Evolutionary conservation across 129 eudicot genomes (phyloP).

Genomic region (Flaveria brownii): DNA sequence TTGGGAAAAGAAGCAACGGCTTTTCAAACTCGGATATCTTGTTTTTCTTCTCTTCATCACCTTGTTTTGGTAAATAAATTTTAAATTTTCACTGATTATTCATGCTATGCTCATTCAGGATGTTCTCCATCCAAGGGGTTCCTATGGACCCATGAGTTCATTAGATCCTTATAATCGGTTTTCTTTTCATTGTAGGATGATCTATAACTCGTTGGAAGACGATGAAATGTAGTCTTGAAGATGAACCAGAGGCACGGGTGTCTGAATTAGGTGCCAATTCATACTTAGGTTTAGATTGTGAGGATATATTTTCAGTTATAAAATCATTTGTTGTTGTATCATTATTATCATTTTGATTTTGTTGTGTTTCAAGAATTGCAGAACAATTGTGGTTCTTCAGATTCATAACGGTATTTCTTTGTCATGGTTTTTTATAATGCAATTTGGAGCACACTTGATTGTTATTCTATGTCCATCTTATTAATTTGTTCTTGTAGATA

Average conservation of each 20-base stretch:
- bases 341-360: conserved; percentile 22
- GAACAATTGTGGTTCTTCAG: conserved; percentile 1
- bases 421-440: conserved; percentile 17
- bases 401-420: conserved; percentile 13
- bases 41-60: conserved; percentile 71
- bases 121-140: background rate
- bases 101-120: conserved; percentile 6
- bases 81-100: background rate
- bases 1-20: conserved; percentile 92
- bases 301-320: conserved; percentile 23
- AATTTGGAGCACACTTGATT: background rate
- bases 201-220: conserved; percentile 81
- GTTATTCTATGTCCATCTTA: background rate
- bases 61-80: conserved; percentile 70
- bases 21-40: conserved; percentile 86
- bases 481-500: background rate
- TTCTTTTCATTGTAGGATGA: conserved; percentile 60
- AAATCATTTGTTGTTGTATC: conserved; percentile 35
- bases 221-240: conserved; percentile 59
- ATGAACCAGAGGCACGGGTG: conserved; percentile 18
- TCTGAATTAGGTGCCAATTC: conserved; percentile 23
- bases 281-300: conserved; percentile 40
- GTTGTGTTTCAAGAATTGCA: conserved; percentile 17
- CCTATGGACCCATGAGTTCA: background rate
- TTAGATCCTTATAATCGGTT: background rate